These are phyloP conservation scores for Macrocybe gigantea DNA, from an alignment of 768 basidiomycete genomes.

Conservation along the genomic window DNA sequence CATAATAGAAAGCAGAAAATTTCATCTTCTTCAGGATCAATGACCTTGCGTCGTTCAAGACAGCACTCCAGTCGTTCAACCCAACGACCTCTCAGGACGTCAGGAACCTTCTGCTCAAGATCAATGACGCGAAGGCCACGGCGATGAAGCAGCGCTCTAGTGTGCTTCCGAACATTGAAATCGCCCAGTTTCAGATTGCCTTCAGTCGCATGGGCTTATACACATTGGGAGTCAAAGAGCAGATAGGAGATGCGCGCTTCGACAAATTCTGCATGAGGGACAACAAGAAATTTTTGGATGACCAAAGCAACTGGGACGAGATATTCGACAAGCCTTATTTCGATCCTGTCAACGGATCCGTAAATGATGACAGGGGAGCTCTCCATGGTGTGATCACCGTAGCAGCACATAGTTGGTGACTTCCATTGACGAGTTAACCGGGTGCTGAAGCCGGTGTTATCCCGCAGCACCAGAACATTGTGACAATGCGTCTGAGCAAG, in stretches of 20 bases:
- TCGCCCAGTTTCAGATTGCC: constrained; percentile 4
- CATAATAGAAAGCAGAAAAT: constrained; percentile 3
- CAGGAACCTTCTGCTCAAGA: constrained; percentile 1
- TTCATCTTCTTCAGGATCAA: constrained; percentile 10
- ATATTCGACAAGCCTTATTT: too few species aligned
- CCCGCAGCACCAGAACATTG: not conserved
- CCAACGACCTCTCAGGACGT: constrained; percentile 7
- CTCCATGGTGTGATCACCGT: too few species aligned
- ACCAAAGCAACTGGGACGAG: too few species aligned
- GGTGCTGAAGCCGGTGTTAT: too few species aligned
- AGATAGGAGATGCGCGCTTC: constrained; percentile 6
- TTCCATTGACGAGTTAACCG: too few species aligned
- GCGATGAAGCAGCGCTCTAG: too few species aligned
- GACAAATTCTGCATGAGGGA: too few species aligned
- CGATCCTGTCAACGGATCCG: too few species aligned
- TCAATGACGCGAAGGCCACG: constrained; percentile 1
- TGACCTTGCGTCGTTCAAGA: constrained; percentile 2
- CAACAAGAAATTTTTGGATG: too few species aligned
- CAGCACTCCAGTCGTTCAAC: constrained; percentile 4
- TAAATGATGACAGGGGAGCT: too few species aligned
- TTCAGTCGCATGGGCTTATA: constrained; percentile 6
- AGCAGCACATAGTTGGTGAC: too few species aligned
- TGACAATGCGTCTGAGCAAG: not conserved
- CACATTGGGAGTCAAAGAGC: constrained; percentile 1
- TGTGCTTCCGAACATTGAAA: not conserved